Evolutionary conservation across 192 early-diverging fungal species (phyloP).

Genomic region (Coemansia sp.): DNA sequence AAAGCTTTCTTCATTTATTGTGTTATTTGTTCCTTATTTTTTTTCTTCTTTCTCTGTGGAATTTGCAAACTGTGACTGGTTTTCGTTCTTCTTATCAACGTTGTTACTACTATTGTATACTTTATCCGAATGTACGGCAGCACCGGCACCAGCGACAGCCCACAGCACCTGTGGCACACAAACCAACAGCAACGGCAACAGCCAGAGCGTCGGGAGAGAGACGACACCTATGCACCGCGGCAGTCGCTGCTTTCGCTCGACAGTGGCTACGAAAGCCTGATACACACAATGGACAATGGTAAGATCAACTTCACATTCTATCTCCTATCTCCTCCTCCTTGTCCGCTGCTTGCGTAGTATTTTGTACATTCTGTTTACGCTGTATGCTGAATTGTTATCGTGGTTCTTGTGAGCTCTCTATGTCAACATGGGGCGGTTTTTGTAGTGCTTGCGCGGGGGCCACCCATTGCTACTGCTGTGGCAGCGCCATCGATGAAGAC

Average conservation of each 20-base stretch:
- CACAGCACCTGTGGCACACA: constrained; percentile 4
- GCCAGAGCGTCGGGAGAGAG: neutral
- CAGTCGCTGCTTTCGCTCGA: neutral
- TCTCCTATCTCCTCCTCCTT: too few relatives aligned
- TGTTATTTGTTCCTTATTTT: neutral
- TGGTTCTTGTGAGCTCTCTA: neutral
- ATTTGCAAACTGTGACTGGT: neutral
- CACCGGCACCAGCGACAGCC: neutral
- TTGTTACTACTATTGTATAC: neutral
- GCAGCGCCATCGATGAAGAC: neutral
- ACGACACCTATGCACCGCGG: too few relatives aligned
- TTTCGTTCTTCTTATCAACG: neutral
- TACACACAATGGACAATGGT: constrained; percentile 33
- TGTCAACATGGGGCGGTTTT: neutral
- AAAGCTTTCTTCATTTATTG: neutral
- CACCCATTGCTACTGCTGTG: constrained; percentile 11
- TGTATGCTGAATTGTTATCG: neutral
- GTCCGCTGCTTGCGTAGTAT: too few relatives aligned
- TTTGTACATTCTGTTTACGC: neutral
- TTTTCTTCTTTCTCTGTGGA: neutral
- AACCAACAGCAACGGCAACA: constrained; percentile 12
- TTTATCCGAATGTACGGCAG: constrained; percentile 4
- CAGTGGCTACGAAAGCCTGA: constrained; percentile 14
- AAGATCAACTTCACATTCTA: neutral
- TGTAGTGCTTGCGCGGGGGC: constrained; percentile 29